Conservation (phyloP, 805 yeast species). For the Saccharomycopsis malanga region DNA sequence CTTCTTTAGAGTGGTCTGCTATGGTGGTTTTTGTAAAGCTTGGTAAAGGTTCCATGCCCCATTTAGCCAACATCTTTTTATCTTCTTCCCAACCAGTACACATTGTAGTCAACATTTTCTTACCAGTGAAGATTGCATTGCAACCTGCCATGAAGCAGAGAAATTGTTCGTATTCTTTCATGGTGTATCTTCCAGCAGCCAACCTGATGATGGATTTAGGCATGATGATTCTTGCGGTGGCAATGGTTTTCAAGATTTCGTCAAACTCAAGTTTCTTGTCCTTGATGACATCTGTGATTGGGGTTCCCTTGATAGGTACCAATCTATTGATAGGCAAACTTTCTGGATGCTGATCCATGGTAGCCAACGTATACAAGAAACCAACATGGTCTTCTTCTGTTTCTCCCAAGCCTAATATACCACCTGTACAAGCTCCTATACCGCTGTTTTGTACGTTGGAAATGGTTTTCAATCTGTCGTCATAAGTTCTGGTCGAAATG, state of each 20-base stretch:
- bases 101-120: conserved; percentile 74
- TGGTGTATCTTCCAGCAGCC: conserved; percentile 77
- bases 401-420: conserved; percentile 75
- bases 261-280: conserved; percentile 48
- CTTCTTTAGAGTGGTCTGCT: neutral
- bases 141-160: conserved; percentile 72
- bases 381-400: conserved; percentile 64
- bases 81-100: conserved; percentile 85
- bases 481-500: conserved; percentile 61
- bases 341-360: conserved; percentile 69
- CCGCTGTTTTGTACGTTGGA: conserved; percentile 57
- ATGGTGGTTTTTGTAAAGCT: conserved; percentile 28
- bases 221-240: conserved; percentile 71
- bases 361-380: conserved; percentile 58
- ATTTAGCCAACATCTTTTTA: conserved; percentile 53
- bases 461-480: conserved; percentile 64
- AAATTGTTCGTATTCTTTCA: conserved; percentile 71
- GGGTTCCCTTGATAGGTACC: conserved; percentile 76
- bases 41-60: conserved; percentile 46
- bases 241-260: conserved; percentile 57
- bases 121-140: conserved; percentile 77
- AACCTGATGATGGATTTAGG: conserved; percentile 63
- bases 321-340: conserved; percentile 73
- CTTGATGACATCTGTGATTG: conserved; percentile 40
- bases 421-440: conserved; percentile 69